A percentile compares a stretch with the other conserved stretches of the same genome.
These are phyloP conservation scores for Vitis riparia DNA, from an alignment of 164 flowering plant genomes.

Conservation along the genomic window DNA sequence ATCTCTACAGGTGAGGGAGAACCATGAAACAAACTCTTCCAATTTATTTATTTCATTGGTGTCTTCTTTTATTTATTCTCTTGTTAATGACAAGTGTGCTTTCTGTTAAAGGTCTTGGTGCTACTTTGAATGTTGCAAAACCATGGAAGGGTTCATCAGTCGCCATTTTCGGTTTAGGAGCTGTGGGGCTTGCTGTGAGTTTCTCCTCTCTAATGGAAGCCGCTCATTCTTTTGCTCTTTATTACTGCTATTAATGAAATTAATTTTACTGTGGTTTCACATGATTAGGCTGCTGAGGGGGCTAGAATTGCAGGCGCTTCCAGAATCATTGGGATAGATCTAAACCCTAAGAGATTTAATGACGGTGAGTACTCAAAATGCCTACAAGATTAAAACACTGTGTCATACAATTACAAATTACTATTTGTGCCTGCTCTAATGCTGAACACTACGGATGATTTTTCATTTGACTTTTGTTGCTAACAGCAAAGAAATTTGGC, in stretches of 20 bases:
- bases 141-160: constrained; percentile 52
- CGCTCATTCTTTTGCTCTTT: too few relatives aligned
- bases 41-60: too few relatives aligned
- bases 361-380: constrained; percentile 13
- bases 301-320: constrained; percentile 40
- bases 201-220: not conserved
- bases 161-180: constrained; percentile 64
- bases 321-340: constrained; percentile 37
- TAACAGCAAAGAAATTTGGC: constrained; percentile 50
- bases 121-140: constrained; percentile 64
- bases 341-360: constrained; percentile 29
- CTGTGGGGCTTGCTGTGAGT: constrained; percentile 71
- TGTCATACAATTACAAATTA: not conserved
- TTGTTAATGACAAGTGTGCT: too few relatives aligned
- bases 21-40: too few relatives aligned
- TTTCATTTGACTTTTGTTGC: not conserved
- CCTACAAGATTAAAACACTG: not conserved
- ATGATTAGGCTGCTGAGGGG: constrained; percentile 38
- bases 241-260: too few relatives aligned
- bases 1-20: constrained; percentile 19
- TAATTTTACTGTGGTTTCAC: not conserved
- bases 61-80: too few relatives aligned
- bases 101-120: constrained; percentile 52
- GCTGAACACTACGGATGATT: not conserved
- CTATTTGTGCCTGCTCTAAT: not conserved